These are phyloP conservation scores for Periconia digitata DNA, from an alignment of 2,329 filamentous ascomycete species.

Conservation along the genomic window DNA sequence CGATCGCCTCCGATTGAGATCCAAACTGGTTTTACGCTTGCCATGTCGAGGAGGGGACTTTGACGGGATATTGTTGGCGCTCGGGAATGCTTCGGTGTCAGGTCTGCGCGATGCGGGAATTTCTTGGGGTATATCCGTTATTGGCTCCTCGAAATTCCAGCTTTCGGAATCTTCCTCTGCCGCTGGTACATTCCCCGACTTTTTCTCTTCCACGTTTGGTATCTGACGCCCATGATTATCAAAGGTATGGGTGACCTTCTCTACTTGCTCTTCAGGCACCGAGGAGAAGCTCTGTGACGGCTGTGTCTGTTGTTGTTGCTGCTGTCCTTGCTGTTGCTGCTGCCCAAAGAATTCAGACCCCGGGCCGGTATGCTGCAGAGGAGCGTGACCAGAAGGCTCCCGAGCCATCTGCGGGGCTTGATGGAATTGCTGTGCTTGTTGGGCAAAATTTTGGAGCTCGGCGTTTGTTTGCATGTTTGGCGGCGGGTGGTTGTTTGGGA, in stretches of 20 bases:
- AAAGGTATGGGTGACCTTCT: constrained; percentile 60
- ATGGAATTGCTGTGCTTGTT: constrained; percentile 41
- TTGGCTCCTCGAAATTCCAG: constrained; percentile 90
- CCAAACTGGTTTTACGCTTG: constrained; percentile 74
- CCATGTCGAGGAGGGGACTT: constrained; percentile 75
- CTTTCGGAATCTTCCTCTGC: constrained; percentile 64
- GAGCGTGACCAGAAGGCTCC: constrained; percentile 47
- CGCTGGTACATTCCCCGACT: constrained; percentile 38
- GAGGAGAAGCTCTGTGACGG: constrained; percentile 44
- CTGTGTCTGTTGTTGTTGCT: constrained; percentile 38
- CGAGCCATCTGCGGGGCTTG: constrained; percentile 49
- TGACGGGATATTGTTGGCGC: constrained; percentile 72
- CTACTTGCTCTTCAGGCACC: constrained; percentile 57
- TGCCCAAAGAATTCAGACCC: constrained; percentile 44
- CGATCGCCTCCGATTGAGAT: constrained; percentile 56
- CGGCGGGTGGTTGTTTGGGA: constrained; percentile 61
- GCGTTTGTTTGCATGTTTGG: constrained; percentile 48
- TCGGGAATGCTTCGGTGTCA: constrained; percentile 86
- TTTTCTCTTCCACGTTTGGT: constrained; percentile 46
- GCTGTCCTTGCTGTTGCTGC: too few relatives aligned
- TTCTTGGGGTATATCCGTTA: constrained; percentile 59
- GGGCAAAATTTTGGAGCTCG: constrained; percentile 45
- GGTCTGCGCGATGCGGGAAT: constrained; percentile 64
- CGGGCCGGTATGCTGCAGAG: constrained; percentile 37
- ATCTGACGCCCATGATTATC: constrained; percentile 60